Base-by-base conservation (phyloP, 169 alveolate genomes). In the Plasmodium inui region DNA sequence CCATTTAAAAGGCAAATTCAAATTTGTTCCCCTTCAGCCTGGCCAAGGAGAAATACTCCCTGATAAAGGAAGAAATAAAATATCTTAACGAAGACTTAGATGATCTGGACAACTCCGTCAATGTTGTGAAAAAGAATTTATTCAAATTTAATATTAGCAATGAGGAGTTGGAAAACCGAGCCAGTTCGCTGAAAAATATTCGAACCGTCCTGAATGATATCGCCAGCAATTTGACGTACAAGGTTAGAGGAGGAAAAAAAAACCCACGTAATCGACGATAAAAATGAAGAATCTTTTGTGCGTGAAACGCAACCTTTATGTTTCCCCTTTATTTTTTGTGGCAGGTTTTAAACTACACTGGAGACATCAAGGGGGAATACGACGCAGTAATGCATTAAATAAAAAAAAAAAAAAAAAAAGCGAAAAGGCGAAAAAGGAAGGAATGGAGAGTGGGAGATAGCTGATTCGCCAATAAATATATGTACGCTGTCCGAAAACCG, bases 41-140 rank as follows among this genome's bases (percentile, higher is more conserved):
- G 22, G 94, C 94, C 81, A 90, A 55, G 83, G 94, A 90, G 14
- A 90, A 79, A 71, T 90, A 81, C 53, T 10, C 26, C 41, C 83
- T 57, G 44, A 90, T 90, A 67, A 90, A 57, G 34, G 94, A 90
- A 55, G 94, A 90, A 80, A 90, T 90, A 90, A 90, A 90, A 70
- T 90, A 90, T 37, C 76, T 90, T 44, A 81, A 90, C 82, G 78
- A 80, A 61, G 94, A 90, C 74, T 26, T 90, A 71, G 81, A 90
- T 34, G 94, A 90, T 28, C 83, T 90, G 34, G 91, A 90, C 26
- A 90, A 81, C 82, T 80, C 94, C 7, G 83, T 90, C 17, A 70
- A 90, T 70, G 67, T 90, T 44, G 94, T 90, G 7, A 90, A 90
- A 70, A 90, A 81, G n/a, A 90, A 90, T 82, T 28, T 37, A 80